Evolutionary conservation across 345 rosid species (phyloP).

Genomic region (Arabidopsis arenosa): DNA sequence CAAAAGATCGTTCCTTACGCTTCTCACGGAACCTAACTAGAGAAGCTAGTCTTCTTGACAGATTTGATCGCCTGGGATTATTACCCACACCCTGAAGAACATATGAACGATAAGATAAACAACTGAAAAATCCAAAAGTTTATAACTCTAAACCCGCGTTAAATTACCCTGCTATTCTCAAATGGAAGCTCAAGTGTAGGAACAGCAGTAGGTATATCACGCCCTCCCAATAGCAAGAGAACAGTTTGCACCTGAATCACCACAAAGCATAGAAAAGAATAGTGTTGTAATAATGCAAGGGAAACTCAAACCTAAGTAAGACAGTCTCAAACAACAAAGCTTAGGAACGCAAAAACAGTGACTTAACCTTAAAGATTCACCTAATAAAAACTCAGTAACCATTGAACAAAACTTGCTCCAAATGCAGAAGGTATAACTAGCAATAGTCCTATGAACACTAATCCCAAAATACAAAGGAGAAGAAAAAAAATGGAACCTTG

Average conservation of each 20-base stretch:
- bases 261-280: not conserved
- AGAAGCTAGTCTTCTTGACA: not conserved
- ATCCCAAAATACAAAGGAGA: not conserved
- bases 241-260: not conserved
- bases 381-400: not conserved
- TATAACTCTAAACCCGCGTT: not conserved
- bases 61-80: not conserved
- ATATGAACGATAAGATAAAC: not conserved
- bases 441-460: not conserved
- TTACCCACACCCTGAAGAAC: not conserved
- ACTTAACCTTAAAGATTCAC: not conserved
- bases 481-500: not conserved
- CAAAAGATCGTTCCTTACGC: not conserved
- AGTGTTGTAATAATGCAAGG: not conserved
- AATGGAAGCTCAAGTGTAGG: not conserved
- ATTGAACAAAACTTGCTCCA: not conserved
- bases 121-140: not conserved
- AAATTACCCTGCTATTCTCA: not conserved
- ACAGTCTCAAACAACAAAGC: not conserved
- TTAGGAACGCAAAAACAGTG: not conserved
- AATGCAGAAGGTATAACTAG: not conserved
- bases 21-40: slow-evolving; percentile 4
- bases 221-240: not conserved
- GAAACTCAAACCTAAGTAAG: not conserved
- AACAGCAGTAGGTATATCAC: slow-evolving; percentile 8